phyloP scores from a whole-genome alignment of 768 basidiomycete species.

The Pleurotus giganteus region DNA sequence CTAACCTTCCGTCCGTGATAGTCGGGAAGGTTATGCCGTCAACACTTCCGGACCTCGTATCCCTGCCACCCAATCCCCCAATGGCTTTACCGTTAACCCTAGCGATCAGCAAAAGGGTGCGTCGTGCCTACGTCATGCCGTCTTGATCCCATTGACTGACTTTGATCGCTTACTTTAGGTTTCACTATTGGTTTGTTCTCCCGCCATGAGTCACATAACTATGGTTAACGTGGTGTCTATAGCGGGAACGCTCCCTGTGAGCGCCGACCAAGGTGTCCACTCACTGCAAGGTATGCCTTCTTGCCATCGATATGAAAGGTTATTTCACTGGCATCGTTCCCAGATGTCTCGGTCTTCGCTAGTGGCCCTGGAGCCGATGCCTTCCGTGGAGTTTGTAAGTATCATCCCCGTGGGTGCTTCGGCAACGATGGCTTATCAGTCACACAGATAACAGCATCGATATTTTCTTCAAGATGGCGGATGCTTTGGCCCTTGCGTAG shows the following conservation, averaged over 20 bases:
- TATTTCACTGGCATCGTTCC: slow-evolving; percentile 1
- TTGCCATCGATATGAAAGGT: background rate
- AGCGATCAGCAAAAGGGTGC: slow-evolving; percentile 30
- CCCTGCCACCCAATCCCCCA: slow-evolving; percentile 26
- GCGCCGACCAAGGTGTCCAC: slow-evolving; percentile 39
- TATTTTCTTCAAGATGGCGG: slow-evolving; percentile 40
- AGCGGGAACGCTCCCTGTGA: slow-evolving; percentile 34
- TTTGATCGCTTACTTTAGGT: slow-evolving; percentile 16
- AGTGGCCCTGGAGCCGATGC: slow-evolving; percentile 39
- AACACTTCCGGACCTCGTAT: slow-evolving; percentile 34
- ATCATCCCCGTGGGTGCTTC: background rate
- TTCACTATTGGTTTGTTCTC: slow-evolving; percentile 28
- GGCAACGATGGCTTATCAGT: background rate
- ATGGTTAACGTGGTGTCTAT: background rate
- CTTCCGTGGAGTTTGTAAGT: slow-evolving; percentile 44
- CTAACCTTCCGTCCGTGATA: slow-evolving; percentile 10
- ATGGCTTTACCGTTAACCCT: slow-evolving; percentile 32
- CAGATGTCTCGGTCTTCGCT: slow-evolving; percentile 44
- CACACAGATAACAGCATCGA: slow-evolving; percentile 41
- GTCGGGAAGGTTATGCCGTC: slow-evolving; percentile 35
- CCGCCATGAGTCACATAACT: background rate
- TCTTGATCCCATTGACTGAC: background rate
- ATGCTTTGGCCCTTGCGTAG: slow-evolving; percentile 27
- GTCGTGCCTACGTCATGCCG: background rate
- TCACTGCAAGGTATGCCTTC: slow-evolving; percentile 31